phyloP scores from a whole-genome alignment of 2,329 filamentous ascomycete genomes.

The Capronia americana region DNA sequence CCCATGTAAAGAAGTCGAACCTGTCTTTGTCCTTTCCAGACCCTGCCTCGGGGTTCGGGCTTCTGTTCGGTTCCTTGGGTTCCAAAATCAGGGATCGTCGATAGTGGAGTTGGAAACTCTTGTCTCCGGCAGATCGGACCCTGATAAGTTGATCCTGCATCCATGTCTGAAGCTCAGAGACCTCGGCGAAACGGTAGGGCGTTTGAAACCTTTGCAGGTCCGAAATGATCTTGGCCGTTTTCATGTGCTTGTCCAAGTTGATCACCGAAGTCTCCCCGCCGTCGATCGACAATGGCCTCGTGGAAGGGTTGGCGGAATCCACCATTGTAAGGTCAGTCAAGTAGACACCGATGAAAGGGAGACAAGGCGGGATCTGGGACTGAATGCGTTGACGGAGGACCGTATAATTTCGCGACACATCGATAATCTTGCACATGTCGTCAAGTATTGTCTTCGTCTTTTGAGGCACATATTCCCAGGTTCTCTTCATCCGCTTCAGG shows the following conservation, averaged over 20 bases:
- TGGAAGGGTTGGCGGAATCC: conserved; percentile 89
- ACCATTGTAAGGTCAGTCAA: conserved; percentile 95
- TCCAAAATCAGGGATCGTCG: conserved; percentile 84
- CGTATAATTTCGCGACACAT: conserved; percentile 89
- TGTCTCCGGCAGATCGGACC: conserved; percentile 70
- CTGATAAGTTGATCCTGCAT: conserved; percentile 79
- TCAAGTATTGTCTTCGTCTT: conserved; percentile 84
- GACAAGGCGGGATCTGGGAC: conserved; percentile 85
- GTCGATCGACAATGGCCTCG: conserved; percentile 74
- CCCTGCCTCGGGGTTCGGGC: conserved; percentile 38
- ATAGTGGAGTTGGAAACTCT: conserved; percentile 72
- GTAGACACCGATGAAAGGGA: conserved; percentile 96
- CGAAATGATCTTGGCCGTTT: conserved; percentile 92
- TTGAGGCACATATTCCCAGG: conserved; percentile 85
- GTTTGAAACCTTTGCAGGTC: conserved; percentile 97
- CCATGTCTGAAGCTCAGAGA: conserved; percentile 93
- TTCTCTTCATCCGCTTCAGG: conserved; percentile 83
- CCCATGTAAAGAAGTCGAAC: conserved; percentile 61
- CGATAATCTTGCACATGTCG: conserved; percentile 80
- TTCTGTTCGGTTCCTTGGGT: conserved; percentile 56
- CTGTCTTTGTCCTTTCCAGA: conserved; percentile 55
- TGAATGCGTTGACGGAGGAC: conserved; percentile 81
- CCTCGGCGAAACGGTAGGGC: conserved; percentile 80
- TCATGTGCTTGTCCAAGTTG: conserved; percentile 97
- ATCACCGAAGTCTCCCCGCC: conserved; percentile 76